Conservation (phyloP, 2,329 filamentous ascomycete genomes). For the Ophiostoma novo-ulmi region DNA sequence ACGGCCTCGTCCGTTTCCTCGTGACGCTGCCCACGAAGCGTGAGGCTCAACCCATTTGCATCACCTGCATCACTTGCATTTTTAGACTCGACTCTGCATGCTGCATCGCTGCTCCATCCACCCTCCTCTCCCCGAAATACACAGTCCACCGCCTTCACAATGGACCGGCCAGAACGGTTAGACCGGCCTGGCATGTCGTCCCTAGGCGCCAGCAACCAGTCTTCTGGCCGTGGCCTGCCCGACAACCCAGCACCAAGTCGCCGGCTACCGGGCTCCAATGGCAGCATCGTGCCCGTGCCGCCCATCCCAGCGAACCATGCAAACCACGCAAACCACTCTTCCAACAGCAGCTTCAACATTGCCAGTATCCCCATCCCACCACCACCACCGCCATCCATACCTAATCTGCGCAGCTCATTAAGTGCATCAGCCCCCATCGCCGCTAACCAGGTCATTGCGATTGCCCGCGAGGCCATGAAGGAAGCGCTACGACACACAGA, state of each 20-base stretch:
- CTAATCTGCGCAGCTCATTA: constrained; percentile 43
- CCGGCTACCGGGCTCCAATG: constrained; percentile 31
- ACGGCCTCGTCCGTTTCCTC: constrained; percentile 12
- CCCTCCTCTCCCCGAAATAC: neutral
- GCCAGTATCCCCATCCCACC: constrained; percentile 34
- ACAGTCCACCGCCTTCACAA: neutral
- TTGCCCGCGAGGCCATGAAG: constrained; percentile 63
- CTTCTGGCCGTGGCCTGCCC: constrained; percentile 32
- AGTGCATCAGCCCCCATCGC: constrained; percentile 51
- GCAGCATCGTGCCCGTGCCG: constrained; percentile 28
- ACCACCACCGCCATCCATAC: constrained; percentile 36
- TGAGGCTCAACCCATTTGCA: neutral
- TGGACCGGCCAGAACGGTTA: constrained; percentile 27
- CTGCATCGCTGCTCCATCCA: neutral
- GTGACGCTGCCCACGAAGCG: constrained; percentile 3
- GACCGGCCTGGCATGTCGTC: constrained; percentile 25
- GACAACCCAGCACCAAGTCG: constrained; percentile 37
- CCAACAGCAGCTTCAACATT: constrained; percentile 16
- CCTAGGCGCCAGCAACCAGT: constrained; percentile 23
- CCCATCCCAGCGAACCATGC: constrained; percentile 27
- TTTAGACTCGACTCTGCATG: neutral
- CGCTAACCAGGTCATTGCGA: constrained; percentile 58
- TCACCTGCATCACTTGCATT: neutral
- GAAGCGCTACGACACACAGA: constrained; percentile 61
- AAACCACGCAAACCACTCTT: neutral